These are phyloP conservation scores for Daphne laureola DNA, from an alignment of 441 rosid genomes.

Conservation along the genomic window DNA sequence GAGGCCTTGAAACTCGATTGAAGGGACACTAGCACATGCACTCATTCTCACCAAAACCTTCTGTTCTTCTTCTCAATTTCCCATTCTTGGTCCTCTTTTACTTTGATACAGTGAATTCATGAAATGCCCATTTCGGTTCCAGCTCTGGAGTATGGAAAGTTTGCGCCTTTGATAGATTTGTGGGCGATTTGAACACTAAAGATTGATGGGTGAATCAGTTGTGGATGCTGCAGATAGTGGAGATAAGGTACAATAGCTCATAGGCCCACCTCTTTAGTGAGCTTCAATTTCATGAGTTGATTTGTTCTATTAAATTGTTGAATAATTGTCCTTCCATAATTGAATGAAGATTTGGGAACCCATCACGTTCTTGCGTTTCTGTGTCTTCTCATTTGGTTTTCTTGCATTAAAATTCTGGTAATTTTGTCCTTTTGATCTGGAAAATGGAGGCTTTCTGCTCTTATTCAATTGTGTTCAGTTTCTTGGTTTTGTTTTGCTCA, in stretches of 20 bases:
- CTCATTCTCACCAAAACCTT: constrained; percentile 1
- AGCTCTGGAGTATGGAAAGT: constrained; percentile 2
- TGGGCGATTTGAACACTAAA: constrained; percentile 20
- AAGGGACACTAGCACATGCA: constrained; percentile 27
- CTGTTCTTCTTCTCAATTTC: constrained; percentile 21
- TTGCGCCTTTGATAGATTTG: constrained; percentile 17
- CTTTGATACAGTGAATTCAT: constrained; percentile 20
- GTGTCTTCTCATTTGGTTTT: background rate
- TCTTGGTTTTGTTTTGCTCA: constrained; percentile 16
- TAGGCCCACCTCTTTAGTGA: constrained; percentile 16
- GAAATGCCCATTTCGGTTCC: constrained; percentile 18
- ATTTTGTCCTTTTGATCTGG: constrained; percentile 27
- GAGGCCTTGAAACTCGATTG: constrained; percentile 5
- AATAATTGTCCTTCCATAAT: constrained; percentile 13
- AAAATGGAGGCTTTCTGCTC: constrained; percentile 10
- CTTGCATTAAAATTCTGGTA: no score
- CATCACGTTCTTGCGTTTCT: constrained; percentile 7
- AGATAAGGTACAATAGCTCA: constrained; percentile 43
- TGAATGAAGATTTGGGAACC: constrained; percentile 8
- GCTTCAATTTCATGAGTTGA: constrained; percentile 17
- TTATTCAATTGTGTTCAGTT: constrained; percentile 17
- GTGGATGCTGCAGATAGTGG: constrained; percentile 34
- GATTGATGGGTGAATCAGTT: constrained; percentile 48
- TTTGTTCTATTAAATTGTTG: constrained; percentile 12
- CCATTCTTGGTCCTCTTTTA: constrained; percentile 14